phyloP scores from a whole-genome alignment of 768 basidiomycete species.

The Kwoniella sp. region DNA sequence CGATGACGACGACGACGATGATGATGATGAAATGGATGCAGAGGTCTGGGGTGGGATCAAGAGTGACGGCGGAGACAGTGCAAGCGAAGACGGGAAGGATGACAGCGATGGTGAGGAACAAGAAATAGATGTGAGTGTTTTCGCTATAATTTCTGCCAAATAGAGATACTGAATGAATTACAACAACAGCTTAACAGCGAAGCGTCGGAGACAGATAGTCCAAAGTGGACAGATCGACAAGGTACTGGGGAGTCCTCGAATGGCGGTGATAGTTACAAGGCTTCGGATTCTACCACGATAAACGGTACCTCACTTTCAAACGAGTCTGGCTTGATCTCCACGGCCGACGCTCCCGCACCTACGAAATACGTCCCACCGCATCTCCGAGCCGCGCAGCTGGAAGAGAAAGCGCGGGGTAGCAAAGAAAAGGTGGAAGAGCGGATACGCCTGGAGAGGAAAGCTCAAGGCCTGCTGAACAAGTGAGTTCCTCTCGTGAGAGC shows the following conservation, averaged over 20 bases:
- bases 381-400: slow-evolving; percentile 59
- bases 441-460: slow-evolving; percentile 69
- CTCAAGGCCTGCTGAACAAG: slow-evolving; percentile 89
- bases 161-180: neutral
- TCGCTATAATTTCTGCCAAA: neutral
- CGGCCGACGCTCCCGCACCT: slow-evolving; percentile 27
- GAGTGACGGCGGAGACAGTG: slow-evolving; percentile 25
- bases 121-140: neutral
- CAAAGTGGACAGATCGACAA: neutral
- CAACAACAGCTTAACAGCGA: neutral
- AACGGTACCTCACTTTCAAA: neutral
- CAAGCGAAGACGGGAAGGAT: slow-evolving; percentile 20
- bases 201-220: neutral
- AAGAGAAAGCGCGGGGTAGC: slow-evolving; percentile 56
- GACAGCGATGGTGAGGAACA: slow-evolving; percentile 9
- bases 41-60: slow-evolving; percentile 20
- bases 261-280: no score
- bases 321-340: neutral
- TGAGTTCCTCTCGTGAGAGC: slow-evolving; percentile 49
- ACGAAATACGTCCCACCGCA: slow-evolving; percentile 79
- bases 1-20: slow-evolving; percentile 58
- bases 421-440: slow-evolving; percentile 57
- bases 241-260: no score
- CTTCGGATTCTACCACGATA: neutral
- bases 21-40: slow-evolving; percentile 43